These are phyloP conservation scores for Phytophthora cactorum DNA, from an alignment of 352 stramenopile species.

Conservation along the genomic window DNA sequence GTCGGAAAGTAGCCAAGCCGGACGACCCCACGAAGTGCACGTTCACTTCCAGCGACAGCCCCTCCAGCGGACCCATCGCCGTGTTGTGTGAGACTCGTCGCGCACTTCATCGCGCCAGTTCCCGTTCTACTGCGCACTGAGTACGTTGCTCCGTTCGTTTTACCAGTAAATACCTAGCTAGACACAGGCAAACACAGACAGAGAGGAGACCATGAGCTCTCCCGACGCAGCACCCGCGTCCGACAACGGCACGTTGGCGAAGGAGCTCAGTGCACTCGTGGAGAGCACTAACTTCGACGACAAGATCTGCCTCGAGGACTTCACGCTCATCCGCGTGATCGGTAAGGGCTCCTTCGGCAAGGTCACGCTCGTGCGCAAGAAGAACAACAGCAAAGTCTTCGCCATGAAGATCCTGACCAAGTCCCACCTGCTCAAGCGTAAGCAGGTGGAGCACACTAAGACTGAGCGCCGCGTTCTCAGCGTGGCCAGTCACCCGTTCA, in stretches of 20 bases:
- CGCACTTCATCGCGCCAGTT: constrained; percentile 11
- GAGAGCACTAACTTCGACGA: constrained; percentile 82
- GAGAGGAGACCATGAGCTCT: constrained; percentile 54
- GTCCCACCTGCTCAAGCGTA: constrained; percentile 92
- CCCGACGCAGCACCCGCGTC: constrained; percentile 44
- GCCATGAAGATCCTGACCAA: constrained; percentile 94
- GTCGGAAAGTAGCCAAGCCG: constrained; percentile 27
- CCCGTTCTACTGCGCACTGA: constrained; percentile 19
- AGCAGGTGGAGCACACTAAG: constrained; percentile 97
- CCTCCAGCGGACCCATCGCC: constrained; percentile 5
- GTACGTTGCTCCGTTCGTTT: constrained; percentile 17
- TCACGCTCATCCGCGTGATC: constrained; percentile 90
- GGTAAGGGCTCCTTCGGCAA: constrained; percentile 91
- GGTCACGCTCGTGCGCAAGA: constrained; percentile 91
- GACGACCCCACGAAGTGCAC: constrained; percentile 32
- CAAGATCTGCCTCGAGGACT: constrained; percentile 91
- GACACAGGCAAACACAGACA: constrained; percentile 3
- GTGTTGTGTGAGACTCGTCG: constrained; percentile 26
- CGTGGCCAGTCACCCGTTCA: constrained; percentile 97
- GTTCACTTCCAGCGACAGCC: constrained; percentile 12
- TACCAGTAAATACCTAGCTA: neutral
- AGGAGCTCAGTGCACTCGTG: constrained; percentile 77
- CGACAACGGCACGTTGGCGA: constrained; percentile 39
- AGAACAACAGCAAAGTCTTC: constrained; percentile 91
- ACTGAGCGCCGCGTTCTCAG: constrained; percentile 96